Conservation (phyloP, 2,329 filamentous ascomycete species). For the Pseudogymnoascus sp. region DNA sequence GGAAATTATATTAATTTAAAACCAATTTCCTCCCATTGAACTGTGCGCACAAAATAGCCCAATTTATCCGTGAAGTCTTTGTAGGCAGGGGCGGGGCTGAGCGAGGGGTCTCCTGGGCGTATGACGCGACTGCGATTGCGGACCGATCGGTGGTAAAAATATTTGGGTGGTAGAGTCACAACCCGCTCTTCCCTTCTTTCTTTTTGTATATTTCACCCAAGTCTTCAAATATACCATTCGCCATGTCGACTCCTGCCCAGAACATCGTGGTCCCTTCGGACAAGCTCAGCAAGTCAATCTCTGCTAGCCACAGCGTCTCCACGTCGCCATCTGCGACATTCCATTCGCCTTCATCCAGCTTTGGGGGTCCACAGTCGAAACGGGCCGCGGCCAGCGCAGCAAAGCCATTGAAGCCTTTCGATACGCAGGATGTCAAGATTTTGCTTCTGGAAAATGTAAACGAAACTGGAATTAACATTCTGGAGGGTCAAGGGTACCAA, state of each 20-base stretch:
- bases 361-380: constrained; percentile 39
- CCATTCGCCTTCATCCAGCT: constrained; percentile 63
- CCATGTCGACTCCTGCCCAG: constrained; percentile 32
- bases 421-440: constrained; percentile 93
- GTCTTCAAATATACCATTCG: constrained; percentile 8
- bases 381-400: constrained; percentile 37
- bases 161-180: constrained; percentile 9
- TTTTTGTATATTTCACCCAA: not conserved
- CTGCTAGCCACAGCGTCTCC: constrained; percentile 59
- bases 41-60: not conserved
- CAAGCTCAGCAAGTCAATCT: constrained; percentile 36
- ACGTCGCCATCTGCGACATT: constrained; percentile 69
- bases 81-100: not conserved
- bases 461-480: constrained; percentile 74
- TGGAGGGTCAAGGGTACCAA: constrained; percentile 84
- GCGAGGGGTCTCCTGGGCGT: constrained; percentile 1
- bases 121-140: constrained; percentile 6
- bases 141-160: constrained; percentile 1
- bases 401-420: constrained; percentile 90
- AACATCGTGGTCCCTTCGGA: constrained; percentile 38
- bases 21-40: not conserved
- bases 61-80: not conserved
- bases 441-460: constrained; percentile 95
- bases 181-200: constrained; percentile 1
- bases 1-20: not conserved